Percentiles rank a stretch among this genome's conserved stretches.
These are phyloP conservation scores for Bromus sterilis DNA, from an alignment of 176 grass and related monocot species.

Conservation along the genomic window DNA sequence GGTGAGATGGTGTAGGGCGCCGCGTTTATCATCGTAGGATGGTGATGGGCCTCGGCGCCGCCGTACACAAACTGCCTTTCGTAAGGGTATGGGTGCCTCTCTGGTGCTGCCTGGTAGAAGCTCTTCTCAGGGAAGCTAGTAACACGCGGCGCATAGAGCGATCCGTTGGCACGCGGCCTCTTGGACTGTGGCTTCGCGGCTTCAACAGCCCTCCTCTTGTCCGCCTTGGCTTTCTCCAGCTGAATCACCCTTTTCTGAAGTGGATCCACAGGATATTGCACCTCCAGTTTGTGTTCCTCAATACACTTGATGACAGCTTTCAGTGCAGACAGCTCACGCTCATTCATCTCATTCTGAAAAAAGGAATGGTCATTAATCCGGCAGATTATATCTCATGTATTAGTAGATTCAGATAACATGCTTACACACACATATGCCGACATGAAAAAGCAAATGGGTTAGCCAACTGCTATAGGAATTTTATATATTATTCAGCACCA, in stretches of 20 bases:
- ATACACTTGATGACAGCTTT: conserved; percentile 84
- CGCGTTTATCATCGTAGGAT: conserved; percentile 39
- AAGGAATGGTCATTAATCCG: neutral
- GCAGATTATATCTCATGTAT: neutral
- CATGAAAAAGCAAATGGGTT: neutral
- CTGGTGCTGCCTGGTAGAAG: conserved; percentile 62
- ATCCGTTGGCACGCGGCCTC: conserved; percentile 63
- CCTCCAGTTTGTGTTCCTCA: conserved; percentile 89
- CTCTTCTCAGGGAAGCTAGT: conserved; percentile 57
- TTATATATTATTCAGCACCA: neutral
- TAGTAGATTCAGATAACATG: neutral
- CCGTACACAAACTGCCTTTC: conserved; percentile 63
- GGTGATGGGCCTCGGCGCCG: conserved; percentile 55
- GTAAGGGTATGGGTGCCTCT: conserved; percentile 60
- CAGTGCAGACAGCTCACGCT: conserved; percentile 68
- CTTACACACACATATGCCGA: neutral
- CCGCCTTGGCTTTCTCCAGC: conserved; percentile 95
- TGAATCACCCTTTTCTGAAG: conserved; percentile 68
- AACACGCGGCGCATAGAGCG: conserved; percentile 39
- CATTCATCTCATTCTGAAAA: conserved; percentile 81
- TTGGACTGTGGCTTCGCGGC: conserved; percentile 86
- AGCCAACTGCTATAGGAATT: neutral
- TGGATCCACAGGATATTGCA: conserved; percentile 67
- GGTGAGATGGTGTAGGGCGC: conserved; percentile 57
- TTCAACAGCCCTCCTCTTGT: conserved; percentile 82